Base-by-base conservation (phyloP, 225 moss, liverwort and hornwort genomes). In the Bryum argenteum region DNA sequence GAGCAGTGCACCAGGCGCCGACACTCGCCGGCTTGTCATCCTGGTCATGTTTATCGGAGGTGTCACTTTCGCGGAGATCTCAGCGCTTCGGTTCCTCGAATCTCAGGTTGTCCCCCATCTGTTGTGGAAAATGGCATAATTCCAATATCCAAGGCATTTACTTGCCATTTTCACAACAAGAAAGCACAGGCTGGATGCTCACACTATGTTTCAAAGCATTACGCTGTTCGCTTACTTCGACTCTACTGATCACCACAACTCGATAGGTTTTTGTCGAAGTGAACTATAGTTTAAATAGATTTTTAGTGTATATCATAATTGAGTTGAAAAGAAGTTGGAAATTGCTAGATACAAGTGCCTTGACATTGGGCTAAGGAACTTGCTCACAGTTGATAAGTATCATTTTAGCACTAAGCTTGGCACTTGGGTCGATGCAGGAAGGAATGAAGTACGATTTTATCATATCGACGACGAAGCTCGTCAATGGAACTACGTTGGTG, bases 1-100 rank as follows among this genome's bases (percentile, higher is more conserved):
- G 65, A 59, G 57, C 80, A 93, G 85, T 81, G 82, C 77, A 23
- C 74, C 86, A 69, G 92, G 84, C 60, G 67, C 78, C 41, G 91
- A 91, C 77, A 88, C 92, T 65, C 87, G 92, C 33, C 89, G 97
- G 64, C 83, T 76, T 53, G 86, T 98, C 62, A 91, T 94, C 43
- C 64, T 98, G 70, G 97, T 94, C 70, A 69, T 94, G n/a, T 98
- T 98, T 66, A 94, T 98, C 70, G 97, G 97, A 70, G 97, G 97
- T 51, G 94, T 94, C 47, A 98, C 97, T 16, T 98, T 85, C 72
- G 97, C 97, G 73, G 97, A 98, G 84, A 98, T 98, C 74, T 98
- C 97, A 52, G 94, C 97, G 20, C 97, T 98, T 63, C 84, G 97
- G 40, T 98, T 98, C 79, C 85, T 98, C 16, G 84, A 90, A 73